phyloP scores from a whole-genome alignment of 805 yeast genomes.

The Scheffersomyces amazonensis region DNA sequence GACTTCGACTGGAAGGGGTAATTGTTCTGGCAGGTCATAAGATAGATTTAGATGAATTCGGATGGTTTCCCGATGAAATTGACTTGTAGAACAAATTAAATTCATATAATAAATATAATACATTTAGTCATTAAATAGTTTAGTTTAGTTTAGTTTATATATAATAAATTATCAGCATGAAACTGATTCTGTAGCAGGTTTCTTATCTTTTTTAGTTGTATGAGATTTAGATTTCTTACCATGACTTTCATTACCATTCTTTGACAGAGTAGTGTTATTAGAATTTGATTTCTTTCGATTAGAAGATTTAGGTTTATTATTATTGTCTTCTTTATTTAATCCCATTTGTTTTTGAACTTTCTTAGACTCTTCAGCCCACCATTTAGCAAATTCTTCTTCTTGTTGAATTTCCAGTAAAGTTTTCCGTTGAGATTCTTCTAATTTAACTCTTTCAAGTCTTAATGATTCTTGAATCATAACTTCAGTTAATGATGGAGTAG shows the following conservation, averaged over 20 bases:
- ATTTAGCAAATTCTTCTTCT: slow-evolving; percentile 79
- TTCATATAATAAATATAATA: slow-evolving; percentile 1
- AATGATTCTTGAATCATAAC: slow-evolving; percentile 47
- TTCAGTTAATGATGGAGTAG: slow-evolving; percentile 37
- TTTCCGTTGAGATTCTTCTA: slow-evolving; percentile 27
- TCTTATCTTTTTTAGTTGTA: too few relatives aligned
- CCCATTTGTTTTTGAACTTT: slow-evolving; percentile 52
- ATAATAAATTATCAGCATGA: too few relatives aligned
- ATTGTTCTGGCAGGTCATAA: slow-evolving; percentile 28
- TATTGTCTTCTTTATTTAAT: too few relatives aligned
- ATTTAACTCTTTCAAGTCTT: slow-evolving; percentile 27
- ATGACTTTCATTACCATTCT: too few relatives aligned
- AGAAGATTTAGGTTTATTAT: too few relatives aligned
- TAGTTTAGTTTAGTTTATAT: too few relatives aligned
- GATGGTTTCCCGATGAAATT: slow-evolving; percentile 68
- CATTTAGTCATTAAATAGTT: too few relatives aligned
- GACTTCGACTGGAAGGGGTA: slow-evolving; percentile 48
- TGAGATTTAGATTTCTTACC: too few relatives aligned
- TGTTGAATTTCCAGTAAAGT: slow-evolving; percentile 70
- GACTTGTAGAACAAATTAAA: too few relatives aligned
- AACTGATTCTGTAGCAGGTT: too few relatives aligned
- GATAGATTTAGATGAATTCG: slow-evolving; percentile 46
- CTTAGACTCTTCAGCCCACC: slow-evolving; percentile 86
- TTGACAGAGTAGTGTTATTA: too few relatives aligned
- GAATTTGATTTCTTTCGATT: too few relatives aligned